Evolutionary conservation across 164 flowering plant genomes (phyloP).

Genomic region (Amborella trichopoda): DNA sequence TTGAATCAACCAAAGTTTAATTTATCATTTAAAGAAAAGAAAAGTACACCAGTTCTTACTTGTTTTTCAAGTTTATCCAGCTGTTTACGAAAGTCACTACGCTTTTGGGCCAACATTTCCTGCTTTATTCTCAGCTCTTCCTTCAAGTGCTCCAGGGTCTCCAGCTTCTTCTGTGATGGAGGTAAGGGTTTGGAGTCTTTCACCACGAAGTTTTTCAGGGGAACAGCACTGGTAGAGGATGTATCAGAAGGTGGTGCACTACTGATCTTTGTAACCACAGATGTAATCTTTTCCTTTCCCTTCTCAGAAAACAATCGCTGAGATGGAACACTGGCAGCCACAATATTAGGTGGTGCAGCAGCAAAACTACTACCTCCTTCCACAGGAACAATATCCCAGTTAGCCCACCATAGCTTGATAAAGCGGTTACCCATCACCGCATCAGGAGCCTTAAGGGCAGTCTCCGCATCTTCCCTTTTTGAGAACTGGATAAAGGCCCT

Average conservation of each 20-base stretch:
- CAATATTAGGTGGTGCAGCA: slow-evolving; percentile 15
- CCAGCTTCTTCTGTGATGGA: slow-evolving; percentile 57
- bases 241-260: slow-evolving; percentile 17
- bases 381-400: slow-evolving; percentile 68
- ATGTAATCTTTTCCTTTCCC: slow-evolving; percentile 30
- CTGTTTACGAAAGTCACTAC: slow-evolving; percentile 61
- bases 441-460: slow-evolving; percentile 90
- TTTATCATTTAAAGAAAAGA: not conserved
- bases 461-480: slow-evolving; percentile 90
- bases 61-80: slow-evolving; percentile 69
- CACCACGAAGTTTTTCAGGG: slow-evolving; percentile 17
- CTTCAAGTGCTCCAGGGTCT: slow-evolving; percentile 55
- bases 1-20: not conserved
- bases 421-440: slow-evolving; percentile 99
- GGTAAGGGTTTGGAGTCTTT: slow-evolving; percentile 39
- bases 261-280: slow-evolving; percentile 21
- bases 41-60: slow-evolving; percentile 24
- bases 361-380: slow-evolving; percentile 20
- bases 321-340: slow-evolving; percentile 18
- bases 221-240: slow-evolving; percentile 20
- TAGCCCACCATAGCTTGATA: slow-evolving; percentile 93
- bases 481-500: slow-evolving; percentile 93
- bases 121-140: slow-evolving; percentile 87
- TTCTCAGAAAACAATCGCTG: slow-evolving; percentile 19
- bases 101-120: slow-evolving; percentile 79